Base-by-base conservation (phyloP, 106 monocot species). In the Apostasia ramifera region DNA sequence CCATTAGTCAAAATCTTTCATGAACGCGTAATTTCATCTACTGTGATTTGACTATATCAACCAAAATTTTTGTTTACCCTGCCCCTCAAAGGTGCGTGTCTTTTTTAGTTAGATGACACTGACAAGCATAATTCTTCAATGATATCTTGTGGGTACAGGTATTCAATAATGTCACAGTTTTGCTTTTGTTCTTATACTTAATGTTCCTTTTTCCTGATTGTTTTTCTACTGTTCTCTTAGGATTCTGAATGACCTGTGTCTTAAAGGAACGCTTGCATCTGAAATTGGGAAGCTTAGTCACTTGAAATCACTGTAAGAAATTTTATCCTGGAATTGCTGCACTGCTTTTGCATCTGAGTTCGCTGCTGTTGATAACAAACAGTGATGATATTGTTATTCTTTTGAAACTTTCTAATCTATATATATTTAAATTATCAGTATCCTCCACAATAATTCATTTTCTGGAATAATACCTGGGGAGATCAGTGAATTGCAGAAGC, bases 401-500 rank as follows among this genome's bases (percentile, higher is more conserved):
- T 26, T 26, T 26, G 26, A 26, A 26, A 46, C 43, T 46, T 65
- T n/a, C 5, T 65, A 45, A n/a, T 7, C 50, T 42, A 61, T 61
- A 53, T 72, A 0, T 61, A 61, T 72, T 44, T 57, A 52, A 48
- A 48, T 55, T 1, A 76, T 51, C 77, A 85, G 83, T 37, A 64
- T 65, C 13, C 73, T 85, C 50, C 61, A 63, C 66, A 85, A 90
- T 68, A 90, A 90, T 76, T 85, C 78, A 51, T 90, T 83, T 57
- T 83, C 50, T 46, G 82, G 85, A 43, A 41, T 45, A 2, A 53
- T 90, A 49, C 89, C 88, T 55, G 70, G 40, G 70, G 85, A 78
- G 55, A 64, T 82, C 55, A 56, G 48, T 58, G 43, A 77, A 26
- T 67, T 85, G 77, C 74, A 60, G 13, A 68, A 74, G 15, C 59